phyloP scores from a whole-genome alignment of 2,329 filamentous ascomycete genomes.

The Colletotrichum horii region DNA sequence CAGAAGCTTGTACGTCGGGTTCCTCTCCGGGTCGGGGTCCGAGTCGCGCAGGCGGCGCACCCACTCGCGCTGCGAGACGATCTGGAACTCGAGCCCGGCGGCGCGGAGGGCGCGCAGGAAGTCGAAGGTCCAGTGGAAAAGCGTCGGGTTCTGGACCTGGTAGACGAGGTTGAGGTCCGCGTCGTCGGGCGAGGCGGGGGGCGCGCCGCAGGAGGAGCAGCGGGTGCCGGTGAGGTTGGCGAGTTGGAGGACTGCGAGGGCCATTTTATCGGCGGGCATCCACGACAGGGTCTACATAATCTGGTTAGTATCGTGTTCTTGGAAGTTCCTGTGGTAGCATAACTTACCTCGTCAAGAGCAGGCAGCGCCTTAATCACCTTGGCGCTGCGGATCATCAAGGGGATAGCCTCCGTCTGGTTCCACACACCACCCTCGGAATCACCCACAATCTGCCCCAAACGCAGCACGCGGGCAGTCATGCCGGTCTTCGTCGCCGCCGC shows the following conservation, averaged over 20 bases:
- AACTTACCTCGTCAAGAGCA: slow-evolving; percentile 38
- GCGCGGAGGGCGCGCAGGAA: slow-evolving; percentile 55
- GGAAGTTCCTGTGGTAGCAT: fast-evolving
- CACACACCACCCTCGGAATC: slow-evolving; percentile 50
- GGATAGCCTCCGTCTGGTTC: slow-evolving; percentile 55
- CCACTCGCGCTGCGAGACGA: slow-evolving; percentile 50
- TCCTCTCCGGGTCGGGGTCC: slow-evolving; percentile 51
- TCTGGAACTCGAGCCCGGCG: slow-evolving; percentile 48
- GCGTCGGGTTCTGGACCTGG: slow-evolving; percentile 56
- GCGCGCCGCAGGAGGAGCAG: slow-evolving; percentile 35
- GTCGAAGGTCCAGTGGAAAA: slow-evolving; percentile 56
- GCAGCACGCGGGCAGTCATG: slow-evolving; percentile 39
- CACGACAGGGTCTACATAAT: slow-evolving; percentile 33
- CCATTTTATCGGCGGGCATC: slow-evolving; percentile 43
- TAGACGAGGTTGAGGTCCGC: slow-evolving; percentile 40
- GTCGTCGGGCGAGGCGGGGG: slow-evolving; percentile 4
- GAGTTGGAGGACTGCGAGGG: slow-evolving; percentile 38
- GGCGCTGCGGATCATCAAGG: slow-evolving; percentile 52
- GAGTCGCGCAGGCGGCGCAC: slow-evolving; percentile 46
- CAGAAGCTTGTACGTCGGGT: slow-evolving; percentile 56
- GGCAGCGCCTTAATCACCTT: slow-evolving; percentile 51
- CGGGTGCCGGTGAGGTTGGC: slow-evolving; percentile 22
- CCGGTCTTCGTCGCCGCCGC: slow-evolving; percentile 32
- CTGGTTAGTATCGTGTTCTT: not conserved
- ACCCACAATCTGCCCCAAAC: slow-evolving; percentile 51